A percentile compares a stretch with the other conserved stretches of the same genome.
These are phyloP conservation scores for Fusarium sp. DNA, from an alignment of 2,329 filamentous ascomycete species.

Conservation along the genomic window DNA sequence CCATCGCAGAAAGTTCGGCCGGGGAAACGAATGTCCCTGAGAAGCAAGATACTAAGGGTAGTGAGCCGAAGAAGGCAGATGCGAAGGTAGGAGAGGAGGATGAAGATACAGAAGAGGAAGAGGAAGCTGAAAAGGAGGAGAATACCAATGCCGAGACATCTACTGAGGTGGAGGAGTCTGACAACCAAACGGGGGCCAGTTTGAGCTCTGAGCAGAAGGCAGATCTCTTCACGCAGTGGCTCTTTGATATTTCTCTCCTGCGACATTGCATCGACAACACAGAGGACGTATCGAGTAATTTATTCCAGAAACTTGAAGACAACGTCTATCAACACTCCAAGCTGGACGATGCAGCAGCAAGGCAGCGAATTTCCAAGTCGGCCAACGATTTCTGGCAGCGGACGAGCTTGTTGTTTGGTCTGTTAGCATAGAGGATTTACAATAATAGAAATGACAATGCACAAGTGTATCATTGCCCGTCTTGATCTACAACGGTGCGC, in stretches of 20 bases:
- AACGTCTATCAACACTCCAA: constrained; percentile 60
- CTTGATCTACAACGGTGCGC: constrained; percentile 8
- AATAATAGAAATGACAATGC: neutral
- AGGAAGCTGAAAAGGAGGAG: constrained; percentile 4
- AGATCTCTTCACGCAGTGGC: constrained; percentile 69
- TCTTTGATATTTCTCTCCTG: constrained; percentile 70
- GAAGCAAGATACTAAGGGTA: constrained; percentile 7
- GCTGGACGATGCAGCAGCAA: constrained; percentile 62
- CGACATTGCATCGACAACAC: constrained; percentile 58
- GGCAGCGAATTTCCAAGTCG: constrained; percentile 69
- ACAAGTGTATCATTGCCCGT: neutral
- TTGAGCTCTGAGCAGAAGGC: constrained; percentile 47
- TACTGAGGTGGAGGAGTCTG: constrained; percentile 1
- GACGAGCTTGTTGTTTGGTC: constrained; percentile 83
- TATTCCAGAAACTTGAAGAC: constrained; percentile 60
- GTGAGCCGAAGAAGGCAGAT: neutral
- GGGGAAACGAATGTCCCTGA: constrained; percentile 33
- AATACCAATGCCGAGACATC: constrained; percentile 26
- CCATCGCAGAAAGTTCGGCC: constrained; percentile 51
- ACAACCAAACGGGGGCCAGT: neutral
- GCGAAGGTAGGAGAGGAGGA: neutral
- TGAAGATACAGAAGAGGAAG: constrained; percentile 27
- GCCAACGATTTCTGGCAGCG: constrained; percentile 85
- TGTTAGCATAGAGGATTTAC: constrained; percentile 64
- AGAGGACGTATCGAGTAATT: constrained; percentile 40